A percentile compares a stretch with the other conserved stretches of the same genome.
phyloP scores from a whole-genome alignment of 2,329 filamentous ascomycete genomes.

The Xylariaceae sp. region DNA sequence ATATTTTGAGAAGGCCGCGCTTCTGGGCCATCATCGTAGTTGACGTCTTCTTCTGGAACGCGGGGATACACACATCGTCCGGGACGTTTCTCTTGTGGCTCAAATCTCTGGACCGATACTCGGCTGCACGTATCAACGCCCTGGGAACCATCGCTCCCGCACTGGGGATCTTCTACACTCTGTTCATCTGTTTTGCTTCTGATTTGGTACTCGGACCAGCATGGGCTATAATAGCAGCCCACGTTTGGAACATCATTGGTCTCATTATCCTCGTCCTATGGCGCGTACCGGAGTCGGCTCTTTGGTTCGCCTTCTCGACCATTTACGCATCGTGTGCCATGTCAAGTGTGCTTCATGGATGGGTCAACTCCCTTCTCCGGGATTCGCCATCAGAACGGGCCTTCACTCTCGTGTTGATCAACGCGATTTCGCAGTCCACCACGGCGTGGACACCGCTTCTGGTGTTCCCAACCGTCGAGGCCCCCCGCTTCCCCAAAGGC shows the following conservation, averaged over 20 bases:
- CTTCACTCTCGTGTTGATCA: slow-evolving; percentile 43
- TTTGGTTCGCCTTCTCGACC: slow-evolving; percentile 46
- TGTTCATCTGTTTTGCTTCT: slow-evolving; percentile 46
- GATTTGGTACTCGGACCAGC: slow-evolving; percentile 45
- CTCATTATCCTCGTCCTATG: slow-evolving; percentile 47
- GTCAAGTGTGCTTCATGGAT: slow-evolving; percentile 48
- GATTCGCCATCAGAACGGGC: slow-evolving; percentile 38
- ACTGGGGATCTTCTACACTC: slow-evolving; percentile 48
- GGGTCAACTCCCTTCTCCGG: slow-evolving; percentile 44
- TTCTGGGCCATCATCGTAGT: slow-evolving; percentile 44
- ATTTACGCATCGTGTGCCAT: slow-evolving; percentile 42
- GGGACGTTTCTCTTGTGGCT: slow-evolving; percentile 51
- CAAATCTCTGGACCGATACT: slow-evolving; percentile 44
- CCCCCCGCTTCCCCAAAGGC: slow-evolving; percentile 34
- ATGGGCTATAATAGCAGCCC: slow-evolving; percentile 46
- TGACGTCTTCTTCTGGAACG: slow-evolving; percentile 52
- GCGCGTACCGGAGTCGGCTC: slow-evolving; percentile 45
- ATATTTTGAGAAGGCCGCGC: slow-evolving; percentile 33
- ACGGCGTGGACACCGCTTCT: slow-evolving; percentile 49
- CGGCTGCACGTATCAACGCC: slow-evolving; percentile 39
- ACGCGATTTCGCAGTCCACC: slow-evolving; percentile 44
- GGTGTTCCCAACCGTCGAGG: slow-evolving; percentile 39
- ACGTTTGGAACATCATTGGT: slow-evolving; percentile 43
- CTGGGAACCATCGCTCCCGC: slow-evolving; percentile 44
- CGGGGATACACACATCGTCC: slow-evolving; percentile 34